Percentiles rank a stretch among this genome's conserved stretches.
These are phyloP conservation scores for Sporothrix protearum DNA, from an alignment of 2,329 filamentous ascomycete genomes.

Conservation along the genomic window DNA sequence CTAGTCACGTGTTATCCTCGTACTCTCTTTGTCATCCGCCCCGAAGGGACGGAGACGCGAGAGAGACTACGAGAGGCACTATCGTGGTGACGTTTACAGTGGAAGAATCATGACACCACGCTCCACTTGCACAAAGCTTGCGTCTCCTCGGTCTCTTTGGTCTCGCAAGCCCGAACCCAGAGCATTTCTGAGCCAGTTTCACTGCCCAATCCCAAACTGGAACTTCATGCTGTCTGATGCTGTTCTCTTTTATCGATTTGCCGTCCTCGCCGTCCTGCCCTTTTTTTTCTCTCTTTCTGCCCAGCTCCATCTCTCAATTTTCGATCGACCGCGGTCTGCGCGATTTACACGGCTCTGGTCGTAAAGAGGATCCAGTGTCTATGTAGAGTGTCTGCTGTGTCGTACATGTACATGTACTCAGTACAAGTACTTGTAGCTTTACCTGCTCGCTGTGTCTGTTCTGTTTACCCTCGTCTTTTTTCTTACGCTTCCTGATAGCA, in stretches of 20 bases:
- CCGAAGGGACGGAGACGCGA: too few relatives aligned
- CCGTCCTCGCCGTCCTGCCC: too few relatives aligned
- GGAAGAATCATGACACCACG: too few relatives aligned
- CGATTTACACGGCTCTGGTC: neutral
- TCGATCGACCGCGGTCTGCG: neutral
- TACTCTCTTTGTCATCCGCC: too few relatives aligned
- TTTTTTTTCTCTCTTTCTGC: neutral
- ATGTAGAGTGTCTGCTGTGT: neutral
- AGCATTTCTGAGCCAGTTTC: neutral
- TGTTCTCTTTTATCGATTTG: neutral
- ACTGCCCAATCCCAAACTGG: neutral
- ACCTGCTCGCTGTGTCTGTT: neutral
- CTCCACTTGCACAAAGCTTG: neutral
- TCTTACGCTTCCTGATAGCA: neutral
- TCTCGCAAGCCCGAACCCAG: slow-evolving; percentile 3
- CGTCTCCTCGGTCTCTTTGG: neutral
- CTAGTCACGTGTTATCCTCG: too few relatives aligned
- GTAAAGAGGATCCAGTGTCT: too few relatives aligned
- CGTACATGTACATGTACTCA: neutral
- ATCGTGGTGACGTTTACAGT: too few relatives aligned
- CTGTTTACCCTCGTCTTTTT: neutral
- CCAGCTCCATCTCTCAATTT: neutral
- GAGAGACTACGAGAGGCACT: too few relatives aligned
- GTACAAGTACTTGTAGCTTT: too few relatives aligned
- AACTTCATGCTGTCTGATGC: neutral